Conservation (phyloP, 768 basidiomycete species). For the Pisolithus tinctorius region DNA sequence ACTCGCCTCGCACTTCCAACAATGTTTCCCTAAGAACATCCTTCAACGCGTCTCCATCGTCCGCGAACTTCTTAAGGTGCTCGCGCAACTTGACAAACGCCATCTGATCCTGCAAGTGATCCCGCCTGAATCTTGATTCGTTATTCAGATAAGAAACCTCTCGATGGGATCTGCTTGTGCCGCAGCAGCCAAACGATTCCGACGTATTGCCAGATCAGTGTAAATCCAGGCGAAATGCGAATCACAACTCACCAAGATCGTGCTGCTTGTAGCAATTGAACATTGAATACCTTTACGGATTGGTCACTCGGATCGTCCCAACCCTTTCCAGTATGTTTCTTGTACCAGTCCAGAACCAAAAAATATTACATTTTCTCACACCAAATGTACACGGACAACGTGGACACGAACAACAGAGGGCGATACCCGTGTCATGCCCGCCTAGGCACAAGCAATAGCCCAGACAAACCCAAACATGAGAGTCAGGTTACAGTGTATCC, state of each 20-base stretch:
- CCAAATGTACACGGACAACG: conserved; percentile 4
- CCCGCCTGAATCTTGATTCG: conserved; percentile 66
- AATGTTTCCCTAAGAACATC: conserved; percentile 65
- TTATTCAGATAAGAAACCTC: conserved; percentile 84
- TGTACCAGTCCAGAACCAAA: conserved; percentile 98
- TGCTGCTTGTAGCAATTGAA: conserved; percentile 99
- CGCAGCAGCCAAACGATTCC: conserved; percentile 26
- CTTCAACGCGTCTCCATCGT: conserved; percentile 86
- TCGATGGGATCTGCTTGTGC: conserved; percentile 54
- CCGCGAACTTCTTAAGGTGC: conserved; percentile 95
- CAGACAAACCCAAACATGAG: conserved; percentile 95
- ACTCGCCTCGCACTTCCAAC: not conserved
- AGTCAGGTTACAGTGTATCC: conserved; percentile 96
- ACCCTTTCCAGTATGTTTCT: conserved; percentile 75
- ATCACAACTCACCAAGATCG: conserved; percentile 18
- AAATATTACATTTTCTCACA: not conserved
- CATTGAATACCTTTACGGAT: conserved; percentile 78
- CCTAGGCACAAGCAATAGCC: conserved; percentile 96
- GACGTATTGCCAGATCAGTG: not conserved
- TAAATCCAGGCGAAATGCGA: not conserved
- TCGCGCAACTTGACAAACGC: conserved; percentile 97
- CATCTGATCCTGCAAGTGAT: conserved; percentile 84
- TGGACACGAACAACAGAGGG: conserved; percentile 93
- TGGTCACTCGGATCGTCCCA: conserved; percentile 91
- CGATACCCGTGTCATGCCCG: conserved; percentile 91